Evolutionary conservation across 805 yeast genomes (phyloP).

Genomic region (Kodamaea leandrae): DNA sequence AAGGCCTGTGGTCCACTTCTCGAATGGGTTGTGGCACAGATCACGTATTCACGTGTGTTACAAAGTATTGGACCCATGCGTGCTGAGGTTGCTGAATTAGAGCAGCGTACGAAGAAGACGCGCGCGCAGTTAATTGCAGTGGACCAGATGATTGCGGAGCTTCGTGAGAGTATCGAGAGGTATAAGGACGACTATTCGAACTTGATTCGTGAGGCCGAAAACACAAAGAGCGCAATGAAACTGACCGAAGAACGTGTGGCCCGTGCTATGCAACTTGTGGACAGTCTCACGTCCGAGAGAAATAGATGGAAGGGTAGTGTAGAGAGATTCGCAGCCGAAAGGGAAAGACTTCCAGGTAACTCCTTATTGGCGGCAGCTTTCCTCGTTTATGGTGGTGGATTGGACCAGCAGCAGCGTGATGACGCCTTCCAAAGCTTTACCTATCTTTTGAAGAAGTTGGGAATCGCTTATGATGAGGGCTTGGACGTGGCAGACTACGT

Average conservation of each 20-base stretch:
- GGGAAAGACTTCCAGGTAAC: constrained; percentile 58
- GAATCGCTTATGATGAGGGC: constrained; percentile 39
- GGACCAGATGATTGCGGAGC: constrained; percentile 74
- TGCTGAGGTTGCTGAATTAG: constrained; percentile 60
- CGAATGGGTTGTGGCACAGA: constrained; percentile 87
- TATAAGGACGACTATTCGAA: constrained; percentile 69
- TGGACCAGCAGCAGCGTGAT: constrained; percentile 49
- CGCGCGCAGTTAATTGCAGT: constrained; percentile 71
- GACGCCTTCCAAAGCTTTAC: constrained; percentile 36
- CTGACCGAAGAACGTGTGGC: constrained; percentile 56
- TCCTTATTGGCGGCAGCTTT: constrained; percentile 62
- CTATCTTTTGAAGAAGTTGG: constrained; percentile 27
- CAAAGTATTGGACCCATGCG: constrained; percentile 72
- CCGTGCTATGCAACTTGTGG: constrained; percentile 61
- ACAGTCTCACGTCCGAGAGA: constrained; percentile 63
- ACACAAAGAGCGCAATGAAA: constrained; percentile 67
- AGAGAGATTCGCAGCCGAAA: constrained; percentile 45
- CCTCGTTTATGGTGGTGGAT: constrained; percentile 56
- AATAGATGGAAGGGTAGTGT: constrained; percentile 69
- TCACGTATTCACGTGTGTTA: constrained; percentile 69
- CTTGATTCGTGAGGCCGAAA: constrained; percentile 76
- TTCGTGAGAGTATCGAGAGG: constrained; percentile 62
- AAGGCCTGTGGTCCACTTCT: constrained; percentile 92
- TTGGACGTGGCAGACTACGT: constrained; percentile 36
- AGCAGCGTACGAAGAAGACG: constrained; percentile 58